Conservation (phyloP, 2,329 filamentous ascomycete genomes). For the Capronia epimyces region DNA sequence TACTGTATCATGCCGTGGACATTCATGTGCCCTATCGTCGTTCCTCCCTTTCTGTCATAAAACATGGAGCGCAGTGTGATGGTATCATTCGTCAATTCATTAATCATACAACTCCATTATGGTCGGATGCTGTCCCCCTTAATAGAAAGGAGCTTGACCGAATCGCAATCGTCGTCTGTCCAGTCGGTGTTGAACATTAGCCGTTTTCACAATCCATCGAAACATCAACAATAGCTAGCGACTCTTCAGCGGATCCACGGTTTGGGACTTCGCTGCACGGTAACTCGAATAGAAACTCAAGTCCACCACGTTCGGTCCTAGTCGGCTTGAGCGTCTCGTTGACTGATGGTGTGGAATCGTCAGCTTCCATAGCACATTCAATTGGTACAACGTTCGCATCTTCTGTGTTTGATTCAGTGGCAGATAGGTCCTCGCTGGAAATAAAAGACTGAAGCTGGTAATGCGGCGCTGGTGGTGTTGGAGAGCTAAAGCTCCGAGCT, state of each 20-base stretch:
- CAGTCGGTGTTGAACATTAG: neutral
- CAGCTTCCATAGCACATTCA: neutral
- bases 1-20: neutral
- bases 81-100: conserved; percentile 7
- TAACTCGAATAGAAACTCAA: conserved; percentile 8
- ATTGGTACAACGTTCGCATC: too few species aligned
- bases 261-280: neutral
- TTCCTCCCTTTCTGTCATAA: neutral
- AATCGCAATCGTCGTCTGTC: neutral
- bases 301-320: conserved; percentile 12
- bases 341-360: neutral
- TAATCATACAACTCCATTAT: conserved; percentile 2
- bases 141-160: neutral
- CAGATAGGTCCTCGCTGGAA: neutral
- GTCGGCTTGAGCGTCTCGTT: conserved; percentile 17
- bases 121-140: neutral
- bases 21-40: neutral
- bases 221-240: neutral
- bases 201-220: neutral
- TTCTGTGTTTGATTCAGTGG: neutral
- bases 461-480: conserved; percentile 6
- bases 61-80: neutral
- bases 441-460: neutral
- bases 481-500: conserved; percentile 21
- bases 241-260: neutral